phyloP scores from a whole-genome alignment of 441 rosid genomes.

The Adansonia gregorii region DNA sequence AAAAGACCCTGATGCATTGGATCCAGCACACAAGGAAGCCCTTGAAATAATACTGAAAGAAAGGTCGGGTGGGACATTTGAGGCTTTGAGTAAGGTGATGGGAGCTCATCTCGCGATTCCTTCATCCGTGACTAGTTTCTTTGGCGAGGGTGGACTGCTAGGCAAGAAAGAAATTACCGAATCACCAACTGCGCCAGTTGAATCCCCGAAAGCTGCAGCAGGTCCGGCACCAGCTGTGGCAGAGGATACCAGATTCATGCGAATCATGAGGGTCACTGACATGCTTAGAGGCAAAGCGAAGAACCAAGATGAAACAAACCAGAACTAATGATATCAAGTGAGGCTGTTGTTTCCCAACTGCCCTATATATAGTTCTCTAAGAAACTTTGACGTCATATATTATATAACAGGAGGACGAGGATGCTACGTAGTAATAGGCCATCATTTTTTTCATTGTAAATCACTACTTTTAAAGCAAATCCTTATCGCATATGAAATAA shows the following conservation, averaged over 20 bases:
- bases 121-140: constrained; percentile 85
- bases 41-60: constrained; percentile 91
- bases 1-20: constrained; percentile 85
- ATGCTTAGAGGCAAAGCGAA: constrained; percentile 80
- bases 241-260: constrained; percentile 91
- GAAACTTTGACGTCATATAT: no score
- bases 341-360: constrained; percentile 20
- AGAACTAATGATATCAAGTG: constrained; percentile 38
- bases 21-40: constrained; percentile 98
- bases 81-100: constrained; percentile 86
- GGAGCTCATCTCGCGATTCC: constrained; percentile 94
- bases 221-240: constrained; percentile 34
- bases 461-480: neutral
- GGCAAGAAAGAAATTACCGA: constrained; percentile 81
- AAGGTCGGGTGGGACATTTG: constrained; percentile 88
- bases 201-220: constrained; percentile 50
- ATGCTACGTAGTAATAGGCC: neutral
- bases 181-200: constrained; percentile 48
- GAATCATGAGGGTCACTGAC: constrained; percentile 93
- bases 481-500: neutral
- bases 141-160: constrained; percentile 81
- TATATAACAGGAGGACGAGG: neutral
- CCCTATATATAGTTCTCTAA: no score
- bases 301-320: constrained; percentile 59
- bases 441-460: neutral